Evolutionary conservation across 805 yeast genomes (phyloP).

Genomic region (Scheffersomyces amazonensis): DNA sequence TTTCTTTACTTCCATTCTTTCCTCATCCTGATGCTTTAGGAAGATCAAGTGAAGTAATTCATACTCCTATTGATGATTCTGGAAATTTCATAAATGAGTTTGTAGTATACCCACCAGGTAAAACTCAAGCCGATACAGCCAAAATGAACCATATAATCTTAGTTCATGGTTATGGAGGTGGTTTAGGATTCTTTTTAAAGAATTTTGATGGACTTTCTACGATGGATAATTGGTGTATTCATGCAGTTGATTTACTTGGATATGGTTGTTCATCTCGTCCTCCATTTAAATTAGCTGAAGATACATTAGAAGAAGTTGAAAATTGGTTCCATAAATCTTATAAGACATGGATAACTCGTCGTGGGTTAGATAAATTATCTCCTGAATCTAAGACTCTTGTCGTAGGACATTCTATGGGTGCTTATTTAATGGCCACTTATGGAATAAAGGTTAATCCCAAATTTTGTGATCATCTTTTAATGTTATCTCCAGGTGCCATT

Average conservation of each 20-base stretch:
- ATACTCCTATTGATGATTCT: constrained; percentile 21
- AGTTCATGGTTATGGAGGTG: constrained; percentile 47
- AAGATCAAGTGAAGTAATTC: constrained; percentile 26
- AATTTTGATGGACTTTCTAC: constrained; percentile 26
- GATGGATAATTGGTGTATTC: constrained; percentile 60
- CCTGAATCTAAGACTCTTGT: constrained; percentile 46
- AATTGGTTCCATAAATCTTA: constrained; percentile 64
- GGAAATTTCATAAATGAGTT: constrained; percentile 39
- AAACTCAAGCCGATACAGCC: constrained; percentile 12
- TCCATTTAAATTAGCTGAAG: constrained; percentile 46
- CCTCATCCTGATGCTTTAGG: constrained; percentile 32
- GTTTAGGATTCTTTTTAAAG: constrained; percentile 43
- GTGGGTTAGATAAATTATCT: constrained; percentile 35
- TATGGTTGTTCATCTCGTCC: constrained; percentile 90
- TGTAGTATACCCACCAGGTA: constrained; percentile 32
- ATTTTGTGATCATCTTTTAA: constrained; percentile 62
- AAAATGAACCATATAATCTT: constrained; percentile 36
- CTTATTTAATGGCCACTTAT: constrained; percentile 70
- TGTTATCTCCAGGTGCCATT: constrained; percentile 91
- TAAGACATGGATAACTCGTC: constrained; percentile 55
- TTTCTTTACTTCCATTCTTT: constrained; percentile 45
- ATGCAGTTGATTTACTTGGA: constrained; percentile 85
- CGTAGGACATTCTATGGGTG: constrained; percentile 92
- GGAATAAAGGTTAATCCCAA: constrained; percentile 55
- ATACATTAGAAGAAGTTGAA: constrained; percentile 51